Base-by-base conservation (phyloP, 345 rosid species). In the Boechera retrofracta region DNA sequence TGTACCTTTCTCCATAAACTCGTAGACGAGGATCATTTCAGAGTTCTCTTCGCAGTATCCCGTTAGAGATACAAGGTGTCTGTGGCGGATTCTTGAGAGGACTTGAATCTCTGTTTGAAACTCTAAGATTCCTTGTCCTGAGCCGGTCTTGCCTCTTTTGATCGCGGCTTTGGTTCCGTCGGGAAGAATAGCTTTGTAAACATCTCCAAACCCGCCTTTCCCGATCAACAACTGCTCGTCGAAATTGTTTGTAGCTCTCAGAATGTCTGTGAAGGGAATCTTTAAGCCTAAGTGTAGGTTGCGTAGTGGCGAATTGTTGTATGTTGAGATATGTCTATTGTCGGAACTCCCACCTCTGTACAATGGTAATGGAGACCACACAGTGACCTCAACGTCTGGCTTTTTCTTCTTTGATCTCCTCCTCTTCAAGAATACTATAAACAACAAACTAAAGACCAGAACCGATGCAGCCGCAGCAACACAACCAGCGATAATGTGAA, bases 21-120 rank as follows among this genome's bases (percentile, higher is more conserved):
- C 82, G 48, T 79, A 79, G 13, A 74, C 82, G 2, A 79, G 79
- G 48, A 79, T 79, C 82, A 79, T 74, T 62, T 79, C 82, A 0
- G 79, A 63, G 64, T 75, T 56, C 38, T 90, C 93, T 10, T 83
- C 72, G 55, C 96, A 89, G 32, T 87, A 90, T 10, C 98, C 98
- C 0, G 80, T 86, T 64, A 92, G 79, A 8, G 98, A 85, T 32
- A 89, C 90, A 0, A 92, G 89, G 62, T 92, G 89, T 10, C 81
- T 86, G 64, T 89, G 96, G 1, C 84, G 72, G 56, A 89, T 89
- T 71, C 86, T 90, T 36, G 90, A 90, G 53, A 90, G 70, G 36
- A 80, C 69, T 47, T 74, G 75, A 6, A 80, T 75, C 73, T 80
- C 82, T 11, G 73, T 80, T 2, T 64, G 76, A 35, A 80, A 80